These are phyloP conservation scores for Bauhinia variegata DNA, from an alignment of 306 rosid species.

Conservation along the genomic window DNA sequence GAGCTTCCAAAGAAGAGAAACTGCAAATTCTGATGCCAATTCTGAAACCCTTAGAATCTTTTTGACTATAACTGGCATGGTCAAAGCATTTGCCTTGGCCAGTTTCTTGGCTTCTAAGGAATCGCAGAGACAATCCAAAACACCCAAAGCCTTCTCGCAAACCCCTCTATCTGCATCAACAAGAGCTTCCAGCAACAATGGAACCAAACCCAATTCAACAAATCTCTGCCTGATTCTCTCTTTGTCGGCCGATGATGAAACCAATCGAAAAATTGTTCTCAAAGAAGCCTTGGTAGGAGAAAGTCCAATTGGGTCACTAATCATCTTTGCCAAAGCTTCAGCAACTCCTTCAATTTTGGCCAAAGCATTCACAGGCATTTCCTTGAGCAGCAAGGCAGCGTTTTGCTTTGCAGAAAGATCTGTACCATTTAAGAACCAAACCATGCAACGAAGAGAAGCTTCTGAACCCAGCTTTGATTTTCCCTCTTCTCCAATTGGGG, in stretches of 20 bases:
- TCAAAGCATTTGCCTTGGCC: slow-evolving; percentile 65
- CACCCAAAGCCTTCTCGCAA: slow-evolving; percentile 68
- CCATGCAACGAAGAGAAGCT: slow-evolving; percentile 47
- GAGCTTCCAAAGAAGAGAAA: slow-evolving; percentile 75
- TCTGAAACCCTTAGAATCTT: slow-evolving; percentile 73
- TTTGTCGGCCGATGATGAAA: slow-evolving; percentile 39
- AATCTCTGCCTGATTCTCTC: slow-evolving; percentile 40
- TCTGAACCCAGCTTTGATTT: slow-evolving; percentile 49
- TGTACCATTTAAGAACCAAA: slow-evolving; percentile 52
- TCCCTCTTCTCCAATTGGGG: slow-evolving; percentile 51
- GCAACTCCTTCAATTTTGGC: slow-evolving; percentile 51
- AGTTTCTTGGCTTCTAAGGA: slow-evolving; percentile 54
- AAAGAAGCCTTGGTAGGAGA: slow-evolving; percentile 65
- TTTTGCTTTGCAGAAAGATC: slow-evolving; percentile 61
- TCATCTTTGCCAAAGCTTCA: slow-evolving; percentile 60
- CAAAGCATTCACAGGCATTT: slow-evolving; percentile 44
- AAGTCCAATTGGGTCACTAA: slow-evolving; percentile 51
- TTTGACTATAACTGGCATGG: slow-evolving; percentile 76
- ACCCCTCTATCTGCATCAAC: slow-evolving; percentile 69
- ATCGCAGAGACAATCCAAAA: slow-evolving; percentile 63
- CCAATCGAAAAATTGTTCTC: slow-evolving; percentile 55
- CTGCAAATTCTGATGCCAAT: slow-evolving; percentile 55
- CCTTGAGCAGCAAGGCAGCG: slow-evolving; percentile 61
- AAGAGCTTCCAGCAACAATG: slow-evolving; percentile 56
- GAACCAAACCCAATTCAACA: slow-evolving; percentile 69